Base-by-base conservation (phyloP, 2,329 filamentous ascomycete species). In the Neonectria coccinea region DNA sequence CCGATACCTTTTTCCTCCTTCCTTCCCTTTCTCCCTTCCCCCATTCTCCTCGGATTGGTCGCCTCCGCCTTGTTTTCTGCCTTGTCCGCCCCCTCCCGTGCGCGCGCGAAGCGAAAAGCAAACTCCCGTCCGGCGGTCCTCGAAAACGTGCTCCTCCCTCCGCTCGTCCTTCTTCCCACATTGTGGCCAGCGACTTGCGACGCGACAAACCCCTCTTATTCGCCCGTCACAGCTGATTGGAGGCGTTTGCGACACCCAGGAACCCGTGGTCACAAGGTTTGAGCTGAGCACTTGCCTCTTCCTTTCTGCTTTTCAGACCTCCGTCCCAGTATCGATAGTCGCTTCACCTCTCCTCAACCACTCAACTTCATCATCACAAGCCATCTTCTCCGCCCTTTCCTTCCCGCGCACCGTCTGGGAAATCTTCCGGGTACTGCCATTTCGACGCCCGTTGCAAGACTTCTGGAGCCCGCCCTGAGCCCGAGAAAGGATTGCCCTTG, bases 241-340 rank as follows among this genome's bases (percentile, higher is more conserved):
- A 70, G 64, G 57, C 61, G 59, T 70, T 64, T 71, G 70, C 70
- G 71, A 72, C 67, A 65, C 54, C 59, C 56, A 69, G 64, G 64
- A 66, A 59, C 53, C 51, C 63, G 67, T 68, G 66, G 62, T 67
- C 67, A 73, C 67, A 74, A 78, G 79, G 77, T 80, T 79, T 76
- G 76, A 79, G 76, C 75, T 76, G 73, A 75, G 74, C 72, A 78
- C 76, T 74, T 76, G 77, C 73, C 75, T 79, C 76, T 77, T 76
- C 73, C 74, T 75, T 78, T 76, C 74, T 79, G 75, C 74, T 75
- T 76, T 72, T 73, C 73, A 77, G 74, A 78, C 70, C 70, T 74
- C 71, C 73, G 73, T 75, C 73, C 74, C 75, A 77, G 71, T 73
- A 74, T 68, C 77, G 78, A 76, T 59, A 39, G 20, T 79, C 75